These are phyloP conservation scores for Phycomyces nitens DNA, from an alignment of 192 early-diverging fungal genomes.

Conservation along the genomic window DNA sequence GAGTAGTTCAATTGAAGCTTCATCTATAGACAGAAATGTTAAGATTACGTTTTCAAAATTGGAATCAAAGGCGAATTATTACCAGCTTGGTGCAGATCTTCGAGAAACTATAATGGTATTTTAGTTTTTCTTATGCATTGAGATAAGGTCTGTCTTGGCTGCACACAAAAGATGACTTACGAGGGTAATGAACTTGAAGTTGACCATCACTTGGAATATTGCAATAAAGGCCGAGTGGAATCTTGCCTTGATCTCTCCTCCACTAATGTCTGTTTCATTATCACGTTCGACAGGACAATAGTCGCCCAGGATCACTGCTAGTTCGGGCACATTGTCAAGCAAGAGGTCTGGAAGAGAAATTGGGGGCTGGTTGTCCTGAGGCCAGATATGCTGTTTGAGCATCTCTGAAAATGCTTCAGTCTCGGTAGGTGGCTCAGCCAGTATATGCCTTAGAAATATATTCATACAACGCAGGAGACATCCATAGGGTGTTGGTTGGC, in stretches of 20 bases:
- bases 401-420: constrained; percentile 24
- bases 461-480: constrained; percentile 29
- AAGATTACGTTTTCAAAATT: too few species aligned
- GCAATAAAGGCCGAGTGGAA: constrained; percentile 31
- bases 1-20: constrained; percentile 33
- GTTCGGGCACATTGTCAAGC: constrained; percentile 32
- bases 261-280: constrained; percentile 17
- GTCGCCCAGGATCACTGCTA: constrained; percentile 13
- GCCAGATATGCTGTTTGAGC: constrained; percentile 16
- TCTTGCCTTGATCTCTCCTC: constrained; percentile 27
- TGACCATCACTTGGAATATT: constrained; percentile 33
- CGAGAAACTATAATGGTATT: constrained; percentile 22
- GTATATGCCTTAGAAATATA: constrained; percentile 25
- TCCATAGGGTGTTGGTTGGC: constrained; percentile 33
- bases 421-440: constrained; percentile 12
- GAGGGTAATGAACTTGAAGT: constrained; percentile 31
- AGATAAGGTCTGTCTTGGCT: not conserved
- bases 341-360: constrained; percentile 12
- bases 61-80: too few species aligned
- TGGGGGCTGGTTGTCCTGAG: not conserved
- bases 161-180: constrained; percentile 14
- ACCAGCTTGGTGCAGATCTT: constrained; percentile 40
- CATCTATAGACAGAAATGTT: constrained; percentile 18
- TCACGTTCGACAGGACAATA: not conserved
- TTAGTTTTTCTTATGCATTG: not conserved